These are phyloP conservation scores for Solanum chacoense DNA, from an alignment of 305 asterid species.

Conservation along the genomic window DNA sequence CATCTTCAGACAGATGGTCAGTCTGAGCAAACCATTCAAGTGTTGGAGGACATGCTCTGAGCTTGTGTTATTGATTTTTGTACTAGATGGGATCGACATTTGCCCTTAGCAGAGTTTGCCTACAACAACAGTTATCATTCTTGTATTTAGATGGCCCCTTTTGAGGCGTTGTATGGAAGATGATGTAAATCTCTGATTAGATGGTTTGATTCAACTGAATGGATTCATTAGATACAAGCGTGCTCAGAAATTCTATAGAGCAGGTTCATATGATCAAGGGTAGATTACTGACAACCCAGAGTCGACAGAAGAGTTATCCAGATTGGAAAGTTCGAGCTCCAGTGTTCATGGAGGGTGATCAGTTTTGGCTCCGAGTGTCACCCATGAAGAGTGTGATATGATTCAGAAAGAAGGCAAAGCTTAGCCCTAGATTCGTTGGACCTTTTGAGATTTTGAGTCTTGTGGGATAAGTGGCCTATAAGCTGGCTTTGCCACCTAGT, in stretches of 20 bases:
- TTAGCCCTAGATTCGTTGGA: background rate
- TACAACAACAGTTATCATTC: background rate
- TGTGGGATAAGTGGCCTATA: background rate
- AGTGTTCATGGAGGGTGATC: background rate
- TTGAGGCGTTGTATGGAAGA: background rate
- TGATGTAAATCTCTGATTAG: background rate
- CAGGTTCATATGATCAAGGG: background rate
- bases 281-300: background rate
- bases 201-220: background rate
- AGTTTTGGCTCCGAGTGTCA: background rate
- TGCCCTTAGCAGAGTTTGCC: background rate
- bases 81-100: too few species aligned
- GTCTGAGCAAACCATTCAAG: background rate
- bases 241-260: background rate
- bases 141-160: background rate
- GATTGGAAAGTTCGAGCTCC: background rate
- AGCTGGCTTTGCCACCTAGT: background rate
- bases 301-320: background rate
- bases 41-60: background rate
- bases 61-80: background rate
- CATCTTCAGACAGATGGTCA: background rate
- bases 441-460: background rate
- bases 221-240: background rate
- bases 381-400: background rate
- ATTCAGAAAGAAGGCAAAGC: background rate